Evolutionary conservation across 306 rosid genomes (phyloP).

Genomic region (Alnus rubra): DNA sequence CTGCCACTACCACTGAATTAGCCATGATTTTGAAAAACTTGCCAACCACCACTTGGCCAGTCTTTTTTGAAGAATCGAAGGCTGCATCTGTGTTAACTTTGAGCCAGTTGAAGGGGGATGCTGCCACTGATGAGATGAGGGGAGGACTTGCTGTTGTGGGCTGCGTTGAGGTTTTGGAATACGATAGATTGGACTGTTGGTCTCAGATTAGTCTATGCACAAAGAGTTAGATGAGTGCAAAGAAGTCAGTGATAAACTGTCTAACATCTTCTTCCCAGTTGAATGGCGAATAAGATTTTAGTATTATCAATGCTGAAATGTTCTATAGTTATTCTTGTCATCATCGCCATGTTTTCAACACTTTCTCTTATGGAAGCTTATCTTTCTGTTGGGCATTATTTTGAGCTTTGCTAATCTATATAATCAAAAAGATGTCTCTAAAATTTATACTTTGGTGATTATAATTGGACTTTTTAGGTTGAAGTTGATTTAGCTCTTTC

Average conservation of each 20-base stretch:
- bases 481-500: constrained; percentile 94
- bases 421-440: not conserved
- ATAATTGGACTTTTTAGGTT: constrained; percentile 48
- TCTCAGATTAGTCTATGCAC: not conserved
- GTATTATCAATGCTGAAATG: not conserved
- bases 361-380: not conserved
- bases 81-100: not conserved
- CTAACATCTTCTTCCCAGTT: not conserved
- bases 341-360: not conserved
- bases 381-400: not conserved
- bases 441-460: constrained; percentile 21
- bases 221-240: not conserved
- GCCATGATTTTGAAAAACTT: not conserved
- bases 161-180: not conserved
- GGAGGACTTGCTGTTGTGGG: not conserved
- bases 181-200: not conserved
- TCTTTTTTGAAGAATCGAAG: not conserved
- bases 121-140: not conserved
- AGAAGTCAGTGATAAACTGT: not conserved
- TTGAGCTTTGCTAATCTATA: not conserved
- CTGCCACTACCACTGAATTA: not conserved
- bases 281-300: not conserved
- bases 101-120: not conserved
- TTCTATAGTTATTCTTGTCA: not conserved
- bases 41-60: not conserved